phyloP scores from a whole-genome alignment of 768 basidiomycete genomes.

The Hemileccinum impolitum region DNA sequence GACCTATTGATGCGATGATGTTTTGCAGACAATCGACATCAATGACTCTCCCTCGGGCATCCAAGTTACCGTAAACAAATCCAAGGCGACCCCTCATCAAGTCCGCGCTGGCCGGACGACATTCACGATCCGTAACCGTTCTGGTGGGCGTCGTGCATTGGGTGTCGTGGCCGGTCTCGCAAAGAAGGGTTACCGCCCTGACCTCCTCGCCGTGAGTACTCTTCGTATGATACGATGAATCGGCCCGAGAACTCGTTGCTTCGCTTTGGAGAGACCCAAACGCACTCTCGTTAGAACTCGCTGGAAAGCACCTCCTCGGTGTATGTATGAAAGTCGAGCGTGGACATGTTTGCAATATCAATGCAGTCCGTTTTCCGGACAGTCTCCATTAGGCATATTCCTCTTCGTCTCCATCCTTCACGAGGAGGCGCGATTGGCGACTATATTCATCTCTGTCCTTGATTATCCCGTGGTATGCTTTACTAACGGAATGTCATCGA shows the following conservation, averaged over 20 bases:
- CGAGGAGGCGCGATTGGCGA: slow-evolving; percentile 33
- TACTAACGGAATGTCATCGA: slow-evolving; percentile 19
- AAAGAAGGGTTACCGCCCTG: slow-evolving; percentile 72
- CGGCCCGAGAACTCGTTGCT: not conserved
- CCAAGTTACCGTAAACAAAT: slow-evolving; percentile 63
- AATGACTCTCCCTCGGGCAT: slow-evolving; percentile 52
- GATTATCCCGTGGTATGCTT: slow-evolving; percentile 47
- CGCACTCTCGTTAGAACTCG: slow-evolving; percentile 93
- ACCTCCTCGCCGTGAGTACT: slow-evolving; percentile 68
- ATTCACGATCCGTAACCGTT: slow-evolving; percentile 58
- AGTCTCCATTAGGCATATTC: slow-evolving; percentile 16
- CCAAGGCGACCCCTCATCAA: slow-evolving; percentile 49
- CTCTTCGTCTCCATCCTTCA: slow-evolving; percentile 27
- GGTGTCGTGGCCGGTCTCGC: slow-evolving; percentile 59
- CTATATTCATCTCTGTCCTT: slow-evolving; percentile 16
- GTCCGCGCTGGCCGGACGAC: slow-evolving; percentile 49
- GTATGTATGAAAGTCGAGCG: slow-evolving; percentile 82
- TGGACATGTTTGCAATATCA: slow-evolving; percentile 90
- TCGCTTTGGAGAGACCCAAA: slow-evolving; percentile 16
- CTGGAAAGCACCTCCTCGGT: slow-evolving; percentile 58
- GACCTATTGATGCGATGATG: not conserved
- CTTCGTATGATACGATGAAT: not conserved
- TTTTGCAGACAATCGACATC: slow-evolving; percentile 61
- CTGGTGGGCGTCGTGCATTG: slow-evolving; percentile 66
- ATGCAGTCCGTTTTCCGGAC: slow-evolving; percentile 23